Base-by-base conservation (phyloP, 768 basidiomycete genomes). In the Trichaptum fuscoviolaceum region DNA sequence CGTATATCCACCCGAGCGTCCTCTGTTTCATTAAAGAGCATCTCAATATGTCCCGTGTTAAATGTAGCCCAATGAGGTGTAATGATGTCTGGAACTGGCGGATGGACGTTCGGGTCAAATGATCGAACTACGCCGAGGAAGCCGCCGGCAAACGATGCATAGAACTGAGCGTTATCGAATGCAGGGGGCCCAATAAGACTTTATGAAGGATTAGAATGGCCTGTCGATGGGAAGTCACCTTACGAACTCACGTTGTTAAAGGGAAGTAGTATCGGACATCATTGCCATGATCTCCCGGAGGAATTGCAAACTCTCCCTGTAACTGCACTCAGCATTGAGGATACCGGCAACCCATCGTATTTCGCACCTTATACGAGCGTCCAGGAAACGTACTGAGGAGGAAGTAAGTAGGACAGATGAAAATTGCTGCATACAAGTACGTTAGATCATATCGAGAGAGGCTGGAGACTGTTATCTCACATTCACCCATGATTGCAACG, bases 101-200 rank as follows among this genome's bases (percentile, higher is more conserved):
- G 61, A 17, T 64, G 64, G 34, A 57, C 34, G 58, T 67, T 67
- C 2, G 61, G 61, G 52, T 67, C 25, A 34, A 25, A 59, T 8
- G 66, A 66, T 57, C 75, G 69, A 7, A 67, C 80, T 64, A 82
- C 80, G 67, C 77, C 74, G 15, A 79, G 63, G 73, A 82, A 82
- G 0, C 77, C 70, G 61, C 77, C 72, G 0, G 77, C 67, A 67
- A 83, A 82, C 0, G 80, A 75, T 15, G 71, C 75, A 62, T 70
- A 67, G 61, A 82, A 82, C 7, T 71, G 70, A 0, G 76, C 69
- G 66, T 81, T 79, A 52, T 75, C 71, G 68, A 77, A 80, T 7
- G n/a, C 23, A 26, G 57, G 23, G n/a, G 27, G 36, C 1, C 57
- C 17, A 36, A 24, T 34, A 25, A 17, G 23, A 61, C 23, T 12